Base-by-base conservation (phyloP, 1,284 basidiomycete genomes). In the Ganoderma boninense region DNA sequence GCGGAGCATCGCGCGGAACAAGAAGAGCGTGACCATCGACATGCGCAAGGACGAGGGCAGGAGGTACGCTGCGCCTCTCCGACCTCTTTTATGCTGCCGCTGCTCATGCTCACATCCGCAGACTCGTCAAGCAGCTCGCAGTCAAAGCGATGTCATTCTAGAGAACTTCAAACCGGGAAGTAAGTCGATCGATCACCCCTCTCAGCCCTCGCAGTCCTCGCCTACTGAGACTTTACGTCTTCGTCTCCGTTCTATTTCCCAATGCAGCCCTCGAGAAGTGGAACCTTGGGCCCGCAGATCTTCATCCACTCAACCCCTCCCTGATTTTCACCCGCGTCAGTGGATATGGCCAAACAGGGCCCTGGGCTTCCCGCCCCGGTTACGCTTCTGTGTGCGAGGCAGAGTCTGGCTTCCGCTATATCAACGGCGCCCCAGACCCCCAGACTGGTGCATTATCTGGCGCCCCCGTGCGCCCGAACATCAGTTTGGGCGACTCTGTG, bases 151-250 rank as follows among this genome's bases (percentile, higher is more conserved):
- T 70, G 90, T 92, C 18, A 75, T 92, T 4, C 72, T 92, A 38
- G 91, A 92, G 79, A 92, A 92, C 76, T 92, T 92, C 80, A 92
- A 90, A 71, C 90, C 90, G 10, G 91, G 91, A 68, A 92, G 90
- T 92, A 75, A 65, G 90, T 75, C 32, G n/a, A 54, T 20, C 29
- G 26, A 42, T 59, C 57, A 40, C 35, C 7, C 35, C 7, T n/a
- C 7, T 16, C 40, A 32, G 29, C 29, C 40, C 23, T 18, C 8
- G n/a, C 10, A n/a, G 57, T 18, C n/a, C 35, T 60, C 4, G 4
- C 35, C 13, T 3, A 13, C 35, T 40, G 2, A 40, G 35, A 13
- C n/a, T 40, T 35, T 35, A 40, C 57, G 57, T 60, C 57, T 14
- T 40, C 18, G 57, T 40, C 35, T 60, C 40, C 60, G 14, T 62